These are phyloP conservation scores for Carex cristatella DNA, from an alignment of 176 grass and related monocot genomes.

Conservation along the genomic window DNA sequence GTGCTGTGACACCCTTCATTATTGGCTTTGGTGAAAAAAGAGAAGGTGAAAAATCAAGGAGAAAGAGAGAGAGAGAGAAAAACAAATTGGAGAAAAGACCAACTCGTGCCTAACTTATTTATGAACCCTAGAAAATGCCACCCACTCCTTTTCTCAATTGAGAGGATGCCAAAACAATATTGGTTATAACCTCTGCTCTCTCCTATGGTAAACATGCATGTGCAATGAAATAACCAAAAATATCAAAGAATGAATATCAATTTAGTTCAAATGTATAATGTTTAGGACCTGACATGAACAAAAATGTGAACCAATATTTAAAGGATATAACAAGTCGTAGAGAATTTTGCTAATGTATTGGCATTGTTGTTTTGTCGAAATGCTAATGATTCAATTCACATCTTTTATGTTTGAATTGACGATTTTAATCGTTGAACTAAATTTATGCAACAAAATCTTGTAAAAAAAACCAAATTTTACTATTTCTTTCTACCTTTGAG, in stretches of 20 bases:
- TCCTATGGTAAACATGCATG: neutral
- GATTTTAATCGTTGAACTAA: too few species aligned
- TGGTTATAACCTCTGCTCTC: neutral
- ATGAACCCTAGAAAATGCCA: constrained; percentile 33
- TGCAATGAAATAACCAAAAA: neutral
- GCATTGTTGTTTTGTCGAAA: too few species aligned
- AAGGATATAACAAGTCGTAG: too few species aligned
- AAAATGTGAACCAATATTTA: too few species aligned
- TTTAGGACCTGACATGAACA: neutral
- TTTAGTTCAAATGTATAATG: neutral
- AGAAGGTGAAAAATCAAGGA: neutral
- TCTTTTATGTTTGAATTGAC: too few species aligned
- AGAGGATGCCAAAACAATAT: constrained; percentile 4
- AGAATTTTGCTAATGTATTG: too few species aligned
- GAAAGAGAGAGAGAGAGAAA: neutral
- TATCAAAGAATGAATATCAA: neutral
- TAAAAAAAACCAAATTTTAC: too few species aligned
- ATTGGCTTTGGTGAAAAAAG: constrained; percentile 30
- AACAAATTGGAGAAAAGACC: constrained; percentile 14
- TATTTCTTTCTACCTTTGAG: too few species aligned
- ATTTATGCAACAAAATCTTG: too few species aligned
- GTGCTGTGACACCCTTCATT: constrained; percentile 11
- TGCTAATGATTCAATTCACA: too few species aligned
- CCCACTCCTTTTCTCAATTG: constrained; percentile 26
- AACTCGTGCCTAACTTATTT: constrained; percentile 30